Percentiles rank a stretch among this genome's conserved stretches.
phyloP scores from a whole-genome alignment of 1,284 basidiomycete species.

The Cystobasidiaceae sp. region DNA sequence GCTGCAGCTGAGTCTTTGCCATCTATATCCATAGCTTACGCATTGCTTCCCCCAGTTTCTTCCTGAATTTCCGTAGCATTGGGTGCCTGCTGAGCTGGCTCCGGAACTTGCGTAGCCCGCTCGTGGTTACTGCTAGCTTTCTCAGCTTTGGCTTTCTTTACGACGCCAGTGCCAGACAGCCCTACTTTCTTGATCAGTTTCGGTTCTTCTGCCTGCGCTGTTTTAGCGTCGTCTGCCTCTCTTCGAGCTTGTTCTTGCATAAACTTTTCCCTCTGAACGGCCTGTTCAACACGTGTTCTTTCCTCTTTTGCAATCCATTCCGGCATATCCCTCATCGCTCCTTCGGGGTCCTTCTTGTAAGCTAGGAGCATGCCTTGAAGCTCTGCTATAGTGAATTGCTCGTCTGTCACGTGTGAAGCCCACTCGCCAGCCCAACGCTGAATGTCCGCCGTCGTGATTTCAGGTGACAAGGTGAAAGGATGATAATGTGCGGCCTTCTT shows the following conservation, averaged over 20 bases:
- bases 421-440: constrained; percentile 55
- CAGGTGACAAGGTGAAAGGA: constrained; percentile 2
- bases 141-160: too few species aligned
- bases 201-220: not conserved
- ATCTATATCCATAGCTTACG: too few species aligned
- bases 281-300: not conserved
- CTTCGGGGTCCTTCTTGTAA: constrained; percentile 59
- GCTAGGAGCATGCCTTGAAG: constrained; percentile 69
- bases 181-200: too few species aligned
- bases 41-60: too few species aligned
- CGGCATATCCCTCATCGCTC: constrained; percentile 57
- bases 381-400: constrained; percentile 64
- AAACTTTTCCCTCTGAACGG: constrained; percentile 8
- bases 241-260: not conserved
- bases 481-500: not conserved
- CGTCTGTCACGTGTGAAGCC: constrained; percentile 57
- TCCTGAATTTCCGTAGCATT: too few species aligned
- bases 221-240: constrained; percentile 3
- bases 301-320: constrained; percentile 59
- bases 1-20: too few species aligned
- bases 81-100: too few species aligned
- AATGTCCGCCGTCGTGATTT: constrained; percentile 13
- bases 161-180: too few species aligned
- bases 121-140: too few species aligned
- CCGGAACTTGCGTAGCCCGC: too few species aligned